Evolutionary conservation across 306 rosid species (phyloP).

Genomic region (Pterocarpus santalinus): DNA sequence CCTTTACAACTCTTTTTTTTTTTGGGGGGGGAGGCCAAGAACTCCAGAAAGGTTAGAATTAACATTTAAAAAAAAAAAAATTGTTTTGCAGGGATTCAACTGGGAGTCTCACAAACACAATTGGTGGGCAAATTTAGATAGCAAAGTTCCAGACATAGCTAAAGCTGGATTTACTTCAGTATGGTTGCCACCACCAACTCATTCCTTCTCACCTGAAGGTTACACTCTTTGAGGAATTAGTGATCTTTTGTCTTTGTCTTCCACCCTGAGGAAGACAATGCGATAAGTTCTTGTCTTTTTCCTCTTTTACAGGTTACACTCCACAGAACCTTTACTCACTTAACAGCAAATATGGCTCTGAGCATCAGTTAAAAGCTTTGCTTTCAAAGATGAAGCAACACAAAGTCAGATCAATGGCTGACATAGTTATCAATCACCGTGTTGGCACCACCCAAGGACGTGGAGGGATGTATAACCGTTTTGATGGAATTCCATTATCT

Average conservation of each 20-base stretch:
- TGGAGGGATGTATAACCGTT: constrained; percentile 90
- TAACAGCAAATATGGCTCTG: constrained; percentile 82
- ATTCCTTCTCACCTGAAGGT: constrained; percentile 86
- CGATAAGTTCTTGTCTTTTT: constrained; percentile 18
- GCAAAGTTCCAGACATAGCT: constrained; percentile 79
- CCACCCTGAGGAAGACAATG: background rate
- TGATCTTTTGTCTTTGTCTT: constrained; percentile 24
- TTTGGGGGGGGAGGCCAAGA: background rate
- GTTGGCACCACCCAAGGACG: constrained; percentile 79
- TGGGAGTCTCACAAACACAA: constrained; percentile 90
- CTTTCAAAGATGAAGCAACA: constrained; percentile 81
- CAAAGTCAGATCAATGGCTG: constrained; percentile 87
- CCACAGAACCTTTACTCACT: constrained; percentile 91
- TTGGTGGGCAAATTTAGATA: constrained; percentile 84
- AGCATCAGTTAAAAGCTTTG: constrained; percentile 68
- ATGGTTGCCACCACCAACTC: constrained; percentile 95
- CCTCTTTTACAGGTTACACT: constrained; percentile 69
- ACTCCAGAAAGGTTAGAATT: constrained; percentile 13
- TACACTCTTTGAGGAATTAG: constrained; percentile 45
- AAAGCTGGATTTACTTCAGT: constrained; percentile 84
- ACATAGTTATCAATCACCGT: constrained; percentile 90
- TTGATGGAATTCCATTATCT: constrained; percentile 81
- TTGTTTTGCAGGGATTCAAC: constrained; percentile 74
- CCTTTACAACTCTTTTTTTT: too few species aligned
- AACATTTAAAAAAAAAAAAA: constrained; percentile 12